Evolutionary conservation across 495 filamentous ascomycete genomes (phyloP).

Genomic region (Pseudomonodictys pantanalensis): DNA sequence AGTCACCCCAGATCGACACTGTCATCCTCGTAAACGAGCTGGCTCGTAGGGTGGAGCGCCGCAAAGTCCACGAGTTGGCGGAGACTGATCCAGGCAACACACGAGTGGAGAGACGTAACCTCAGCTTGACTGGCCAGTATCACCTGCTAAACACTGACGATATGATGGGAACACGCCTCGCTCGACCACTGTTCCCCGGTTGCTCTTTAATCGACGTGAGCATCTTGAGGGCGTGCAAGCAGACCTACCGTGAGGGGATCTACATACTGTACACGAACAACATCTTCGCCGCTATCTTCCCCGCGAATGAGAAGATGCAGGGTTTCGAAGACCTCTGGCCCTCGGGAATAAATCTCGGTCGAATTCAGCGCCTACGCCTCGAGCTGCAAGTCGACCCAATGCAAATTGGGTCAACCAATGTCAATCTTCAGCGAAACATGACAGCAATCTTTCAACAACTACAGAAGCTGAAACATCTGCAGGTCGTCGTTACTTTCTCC

Average conservation of each 20-base stretch:
- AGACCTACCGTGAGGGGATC: background rate
- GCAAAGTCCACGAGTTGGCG: background rate
- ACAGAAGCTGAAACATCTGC: background rate
- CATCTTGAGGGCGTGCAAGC: background rate
- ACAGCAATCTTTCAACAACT: background rate
- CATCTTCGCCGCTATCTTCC: background rate
- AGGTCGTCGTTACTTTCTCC: background rate
- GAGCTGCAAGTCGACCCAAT: background rate
- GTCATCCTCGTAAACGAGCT: background rate
- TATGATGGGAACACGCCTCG: background rate
- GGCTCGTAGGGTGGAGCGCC: background rate
- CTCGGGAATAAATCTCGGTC: background rate
- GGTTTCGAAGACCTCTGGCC: background rate
- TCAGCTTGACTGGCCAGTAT: background rate
- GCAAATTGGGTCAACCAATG: background rate
- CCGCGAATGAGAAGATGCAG: background rate
- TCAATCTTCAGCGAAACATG: background rate
- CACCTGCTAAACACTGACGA: background rate
- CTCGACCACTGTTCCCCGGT: background rate
- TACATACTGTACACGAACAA: background rate
- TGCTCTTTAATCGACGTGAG: background rate
- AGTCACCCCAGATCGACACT: background rate
- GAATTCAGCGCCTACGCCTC: background rate
- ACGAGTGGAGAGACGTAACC: background rate
- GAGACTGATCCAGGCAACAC: background rate